Percentiles rank a stretch among this genome's conserved stretches.
These are phyloP conservation scores for Alliaria petiolata DNA, from an alignment of 345 rosid species.

Conservation along the genomic window DNA sequence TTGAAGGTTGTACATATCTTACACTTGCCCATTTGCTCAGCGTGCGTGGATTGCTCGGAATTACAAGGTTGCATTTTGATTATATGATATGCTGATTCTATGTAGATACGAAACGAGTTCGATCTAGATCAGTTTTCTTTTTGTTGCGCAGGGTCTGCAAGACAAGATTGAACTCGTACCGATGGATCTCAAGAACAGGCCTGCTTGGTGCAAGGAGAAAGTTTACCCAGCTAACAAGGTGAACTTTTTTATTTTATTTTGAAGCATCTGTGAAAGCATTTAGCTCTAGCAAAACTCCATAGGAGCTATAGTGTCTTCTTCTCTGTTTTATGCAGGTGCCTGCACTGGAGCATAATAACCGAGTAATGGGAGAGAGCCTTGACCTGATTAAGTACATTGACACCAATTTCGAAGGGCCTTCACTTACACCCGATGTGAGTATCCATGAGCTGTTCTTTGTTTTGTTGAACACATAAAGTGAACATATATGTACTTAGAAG, in stretches of 20 bases:
- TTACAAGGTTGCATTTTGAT: slow-evolving; percentile 45
- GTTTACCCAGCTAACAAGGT: slow-evolving; percentile 79
- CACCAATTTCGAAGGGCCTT: slow-evolving; percentile 77
- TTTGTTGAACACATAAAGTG: neutral
- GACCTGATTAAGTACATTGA: slow-evolving; percentile 74
- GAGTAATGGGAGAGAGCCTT: slow-evolving; percentile 79
- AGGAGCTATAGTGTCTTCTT: neutral
- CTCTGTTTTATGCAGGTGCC: slow-evolving; percentile 53
- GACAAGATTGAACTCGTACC: slow-evolving; percentile 74
- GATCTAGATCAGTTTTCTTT: neutral
- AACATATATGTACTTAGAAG: neutral
- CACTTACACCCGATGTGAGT: slow-evolving; percentile 65
- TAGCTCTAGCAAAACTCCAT: neutral
- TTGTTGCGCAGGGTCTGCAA: slow-evolving; percentile 58
- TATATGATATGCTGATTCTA: neutral
- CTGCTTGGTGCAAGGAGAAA: slow-evolving; percentile 86
- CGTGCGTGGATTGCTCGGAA: slow-evolving; percentile 95
- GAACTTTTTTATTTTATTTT: neutral
- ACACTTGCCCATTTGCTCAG: slow-evolving; percentile 75
- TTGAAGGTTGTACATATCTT: slow-evolving; percentile 60
- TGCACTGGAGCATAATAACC: slow-evolving; percentile 77
- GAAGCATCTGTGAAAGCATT: too few relatives aligned
- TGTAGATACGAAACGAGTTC: neutral
- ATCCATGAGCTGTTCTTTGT: neutral
- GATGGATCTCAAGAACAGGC: slow-evolving; percentile 65